Base-by-base conservation (phyloP, 768 basidiomycete genomes). In the Pisolithus microcarpus region DNA sequence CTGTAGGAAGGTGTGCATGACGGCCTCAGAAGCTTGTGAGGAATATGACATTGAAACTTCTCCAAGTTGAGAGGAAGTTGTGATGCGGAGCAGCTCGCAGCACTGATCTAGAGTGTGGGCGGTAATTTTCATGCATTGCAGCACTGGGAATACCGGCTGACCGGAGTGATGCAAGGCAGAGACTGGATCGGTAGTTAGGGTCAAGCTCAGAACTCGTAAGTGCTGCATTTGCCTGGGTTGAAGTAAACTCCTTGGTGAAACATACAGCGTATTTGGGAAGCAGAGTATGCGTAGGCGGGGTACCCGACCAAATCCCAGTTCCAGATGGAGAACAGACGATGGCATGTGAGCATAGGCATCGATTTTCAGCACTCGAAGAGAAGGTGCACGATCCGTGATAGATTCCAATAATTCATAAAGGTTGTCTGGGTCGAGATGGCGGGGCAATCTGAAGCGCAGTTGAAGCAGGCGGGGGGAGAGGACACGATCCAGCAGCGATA, bases 61-160 rank as follows among this genome's bases (percentile, higher is more conserved):
- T 5, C 56, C 55, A 7, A 66, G 59, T 16, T 46, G 49, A 9
- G 60, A 46, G n/a, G 65, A 65, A 13, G 57, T 52, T 46, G 65
- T 48, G 38, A 61, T 51, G 30, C 60, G 54, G 3, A 66, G 3
- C 16, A 67, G 54, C 5, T 59, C 57, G 11, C 59, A 60, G 38
- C 67, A 68, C 48, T 65, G 65, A 2, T 58, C 55, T 13, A 69
- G 67, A 16, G 58, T 55, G 23, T 55, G 23, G 19, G 65, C 57
- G 42, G 46, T 28, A 44, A 67, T 49, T 31, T 58, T 67, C 44
- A 68, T 37, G n/a, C 45, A 51, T 38, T 42, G 63, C 31, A 67
- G 46, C 42, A 40, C 44, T 5, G 61, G 58, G 43, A 67, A 68
- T 3, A 53, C 18, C 48, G 52, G 13, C 55, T 44, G 43, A 10